Percentiles rank a stretch among this genome's conserved stretches.
Evolutionary conservation across 1,284 basidiomycete genomes (phyloP).

Genomic region (Porphyrellus sp.): DNA sequence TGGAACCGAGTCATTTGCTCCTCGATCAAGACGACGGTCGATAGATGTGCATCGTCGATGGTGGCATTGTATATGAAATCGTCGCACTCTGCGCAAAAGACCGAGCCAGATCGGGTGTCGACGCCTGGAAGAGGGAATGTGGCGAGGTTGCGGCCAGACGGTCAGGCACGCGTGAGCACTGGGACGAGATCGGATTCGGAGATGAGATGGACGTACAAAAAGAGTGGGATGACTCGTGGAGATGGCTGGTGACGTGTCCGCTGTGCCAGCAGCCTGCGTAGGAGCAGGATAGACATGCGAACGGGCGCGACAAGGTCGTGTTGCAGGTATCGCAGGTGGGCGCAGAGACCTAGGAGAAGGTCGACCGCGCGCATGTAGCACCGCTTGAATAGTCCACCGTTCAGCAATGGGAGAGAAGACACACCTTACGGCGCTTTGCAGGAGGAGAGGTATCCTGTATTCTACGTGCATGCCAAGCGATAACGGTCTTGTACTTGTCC

Average conservation of each 20-base stretch:
- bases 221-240: slow-evolving; percentile 53
- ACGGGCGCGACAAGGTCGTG: slow-evolving; percentile 61
- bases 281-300: slow-evolving; percentile 76
- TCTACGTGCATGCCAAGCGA: slow-evolving; percentile 40
- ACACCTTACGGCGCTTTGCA: slow-evolving; percentile 46
- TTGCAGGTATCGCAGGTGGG: slow-evolving; percentile 68
- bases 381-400: too few species aligned
- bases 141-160: not conserved
- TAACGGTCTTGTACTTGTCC: slow-evolving; percentile 39
- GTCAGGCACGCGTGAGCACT: not conserved
- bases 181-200: not conserved
- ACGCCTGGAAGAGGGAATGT: slow-evolving; percentile 41
- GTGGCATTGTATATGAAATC: slow-evolving; percentile 54
- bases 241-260: slow-evolving; percentile 55
- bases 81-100: slow-evolving; percentile 58
- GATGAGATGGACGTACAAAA: slow-evolving; percentile 57
- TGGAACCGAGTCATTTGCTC: slow-evolving; percentile 50
- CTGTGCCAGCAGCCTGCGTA: slow-evolving; percentile 71
- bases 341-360: slow-evolving; percentile 33
- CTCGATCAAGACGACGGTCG: slow-evolving; percentile 44
- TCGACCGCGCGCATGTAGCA: too few species aligned
- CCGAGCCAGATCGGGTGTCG: slow-evolving; percentile 54
- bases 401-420: not conserved
- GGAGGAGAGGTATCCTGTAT: slow-evolving; percentile 35
- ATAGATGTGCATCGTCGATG: slow-evolving; percentile 41